These are phyloP conservation scores for Melaleuca quinquenervia DNA, from an alignment of 345 rosid genomes.

Conservation along the genomic window DNA sequence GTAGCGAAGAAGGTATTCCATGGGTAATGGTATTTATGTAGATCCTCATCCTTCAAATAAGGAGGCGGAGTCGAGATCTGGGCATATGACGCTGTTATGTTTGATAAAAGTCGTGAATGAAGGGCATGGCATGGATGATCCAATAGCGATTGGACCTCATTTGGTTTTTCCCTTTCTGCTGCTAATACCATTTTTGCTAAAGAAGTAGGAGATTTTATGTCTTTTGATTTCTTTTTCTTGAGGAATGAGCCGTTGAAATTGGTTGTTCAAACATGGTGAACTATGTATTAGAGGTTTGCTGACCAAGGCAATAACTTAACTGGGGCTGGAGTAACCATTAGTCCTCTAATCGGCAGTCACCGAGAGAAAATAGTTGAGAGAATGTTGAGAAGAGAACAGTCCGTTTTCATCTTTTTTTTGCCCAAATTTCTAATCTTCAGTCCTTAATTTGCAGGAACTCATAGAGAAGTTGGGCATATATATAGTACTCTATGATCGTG, in stretches of 20 bases:
- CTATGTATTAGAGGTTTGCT: neutral
- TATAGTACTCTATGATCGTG: slow-evolving; percentile 63
- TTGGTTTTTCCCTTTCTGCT: neutral
- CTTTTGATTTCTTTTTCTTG: neutral
- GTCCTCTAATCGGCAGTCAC: neutral
- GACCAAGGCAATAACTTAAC: neutral
- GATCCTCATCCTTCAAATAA: neutral
- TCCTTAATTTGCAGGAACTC: slow-evolving; percentile 45
- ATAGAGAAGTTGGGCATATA: slow-evolving; percentile 58
- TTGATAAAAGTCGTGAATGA: neutral
- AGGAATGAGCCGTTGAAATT: neutral
- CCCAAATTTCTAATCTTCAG: slow-evolving; percentile 16
- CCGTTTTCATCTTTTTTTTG: neutral
- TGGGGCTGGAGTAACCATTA: neutral
- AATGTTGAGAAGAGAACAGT: neutral
- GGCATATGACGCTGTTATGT: neutral
- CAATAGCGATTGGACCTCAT: neutral
- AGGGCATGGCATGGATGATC: neutral
- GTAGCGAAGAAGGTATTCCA: neutral
- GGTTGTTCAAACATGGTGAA: neutral
- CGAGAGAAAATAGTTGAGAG: neutral
- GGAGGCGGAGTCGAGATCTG: neutral
- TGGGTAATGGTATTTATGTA: neutral
- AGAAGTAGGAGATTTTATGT: neutral
- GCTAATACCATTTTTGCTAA: neutral